Evolutionary conservation across 495 filamentous ascomycete species (phyloP), one percentile per base, ranked within the genome.

Genomic region (Darksidea phi): DNA sequence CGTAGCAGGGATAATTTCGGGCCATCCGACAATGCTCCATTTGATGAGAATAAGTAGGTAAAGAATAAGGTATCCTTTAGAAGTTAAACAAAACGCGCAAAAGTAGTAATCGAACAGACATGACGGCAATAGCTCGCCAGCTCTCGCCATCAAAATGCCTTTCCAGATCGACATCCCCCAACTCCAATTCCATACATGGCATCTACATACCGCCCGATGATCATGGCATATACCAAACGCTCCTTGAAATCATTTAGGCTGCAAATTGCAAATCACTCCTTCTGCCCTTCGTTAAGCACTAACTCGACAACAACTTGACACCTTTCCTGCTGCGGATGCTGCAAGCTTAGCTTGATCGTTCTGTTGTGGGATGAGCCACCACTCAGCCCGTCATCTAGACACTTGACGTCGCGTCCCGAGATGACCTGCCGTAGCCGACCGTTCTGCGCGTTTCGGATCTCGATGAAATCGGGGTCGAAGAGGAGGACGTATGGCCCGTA

Each of bases 371-470:
- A 38, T 34, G 51, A 57, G 26, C 55, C 64, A 13, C 60, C 67
- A 37, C 52, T 50, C 78, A 79, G 78, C 11, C 89, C 93, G 69
- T 96, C 91, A 71, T 99, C 94, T 1, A 99, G 77, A 67, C 89
- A 88, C 62, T 87, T 82, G 23, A 97, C 88, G 64, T 95, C 90
- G 50, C 88, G 81, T 0, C 94, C 94, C 1, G 89, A 86, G 64
- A 99, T 95, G 57, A 99, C 91, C 77, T 99, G 94, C 66, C 91
- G 84, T 57, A 97, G 70, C 17, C 94, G 82, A 0, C 94, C 94
- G 71, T 97, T 97, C 78, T 96, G 90, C 25, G 95, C 94, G 67
- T 99, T 97, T 53, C 94, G 82, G 12, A 99, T 89, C 72, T 99
- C 94, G 56, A 97, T 89, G 64, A 96, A 99, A 67, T 91, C 87